These are phyloP conservation scores for Achaetomiella virescens DNA, from an alignment of 495 filamentous ascomycete genomes.

Conservation along the genomic window DNA sequence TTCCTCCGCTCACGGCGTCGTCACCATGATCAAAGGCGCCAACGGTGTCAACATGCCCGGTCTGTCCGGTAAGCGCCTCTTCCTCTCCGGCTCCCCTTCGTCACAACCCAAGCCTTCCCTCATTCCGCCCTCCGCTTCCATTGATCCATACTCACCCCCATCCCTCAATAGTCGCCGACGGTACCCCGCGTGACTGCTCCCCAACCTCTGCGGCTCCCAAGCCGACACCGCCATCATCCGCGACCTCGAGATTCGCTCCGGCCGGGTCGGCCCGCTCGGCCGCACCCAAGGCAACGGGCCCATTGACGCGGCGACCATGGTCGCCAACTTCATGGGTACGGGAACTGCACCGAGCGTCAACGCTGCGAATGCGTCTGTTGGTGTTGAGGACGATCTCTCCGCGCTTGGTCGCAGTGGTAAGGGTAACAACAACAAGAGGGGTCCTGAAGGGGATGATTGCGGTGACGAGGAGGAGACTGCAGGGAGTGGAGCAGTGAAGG, in stretches of 20 bases:
- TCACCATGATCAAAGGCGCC: conserved; percentile 46
- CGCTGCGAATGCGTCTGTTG: conserved; percentile 26
- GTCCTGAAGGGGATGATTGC: too few species aligned
- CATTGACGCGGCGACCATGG: conserved; percentile 42
- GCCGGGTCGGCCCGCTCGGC: conserved; percentile 48
- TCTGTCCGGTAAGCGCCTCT: conserved; percentile 35
- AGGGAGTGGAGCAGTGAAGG: neutral
- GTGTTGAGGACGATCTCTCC: conserved; percentile 30
- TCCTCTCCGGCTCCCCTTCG: neutral
- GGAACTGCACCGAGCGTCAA: conserved; percentile 33
- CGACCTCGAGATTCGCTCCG: conserved; percentile 36
- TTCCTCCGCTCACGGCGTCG: conserved; percentile 42
- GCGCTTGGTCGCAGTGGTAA: neutral
- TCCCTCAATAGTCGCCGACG: conserved; percentile 43
- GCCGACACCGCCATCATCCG: conserved; percentile 52
- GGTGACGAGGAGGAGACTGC: neutral
- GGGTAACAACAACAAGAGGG: neutral
- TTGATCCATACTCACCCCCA: neutral
- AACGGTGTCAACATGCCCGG: conserved; percentile 52
- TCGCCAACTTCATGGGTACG: conserved; percentile 40
- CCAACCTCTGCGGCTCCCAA: conserved; percentile 44
- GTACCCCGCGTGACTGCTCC: conserved; percentile 52
- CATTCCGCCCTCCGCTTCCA: neutral
- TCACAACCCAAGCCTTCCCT: neutral
- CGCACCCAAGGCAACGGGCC: conserved; percentile 52